Base-by-base conservation (phyloP, 305 asterid species). In the Plantago coronopus region DNA sequence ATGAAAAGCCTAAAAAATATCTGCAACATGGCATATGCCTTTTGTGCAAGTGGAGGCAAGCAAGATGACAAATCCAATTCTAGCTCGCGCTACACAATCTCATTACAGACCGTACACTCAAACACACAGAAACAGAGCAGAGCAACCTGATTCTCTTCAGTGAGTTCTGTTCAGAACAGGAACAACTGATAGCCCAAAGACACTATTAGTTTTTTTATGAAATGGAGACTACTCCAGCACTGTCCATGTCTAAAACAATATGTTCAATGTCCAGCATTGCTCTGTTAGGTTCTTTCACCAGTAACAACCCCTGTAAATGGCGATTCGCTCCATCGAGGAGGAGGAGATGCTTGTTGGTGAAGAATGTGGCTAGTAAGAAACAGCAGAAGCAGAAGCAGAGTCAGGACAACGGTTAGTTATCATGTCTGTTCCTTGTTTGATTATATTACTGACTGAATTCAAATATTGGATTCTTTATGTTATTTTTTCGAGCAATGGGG, bases 311-410 rank as follows among this genome's bases (percentile, higher is more conserved):
- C 62, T 62, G 80, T 59, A 69, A 67, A 48, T 59, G 81, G 75
- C 71, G 70, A 17, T 65, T 59, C n/a, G 67, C 56, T 16, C 67
- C 57, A 45, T 21, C 54, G 37, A 66, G 69, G 29, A 66, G 69
- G 29, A 60, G 75, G 17, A 72, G 70, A 47, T 57, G 73, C 58
- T 72, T 83, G 38, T 17, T 43, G 47, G 81, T 81, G n/a, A 72
- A 62, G 75, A 81, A 71, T 51, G 88, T 83, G 16, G 87, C 86
- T 23, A 78, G 85, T 51, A 61, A 74, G 70, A 78, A 74, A 8
- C 78, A 66, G 63, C 73, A 66, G 15, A 53, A 67, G 55, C 64
- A 64, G 54, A 46, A 7, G 1, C 31, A n/a, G n/a, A n/a, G 58
- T 0, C 66, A 64, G 44, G 80, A 67, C 53, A 59, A 64, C 48